Evolutionary conservation across 1,284 basidiomycete genomes (phyloP).

Genomic region (Stereum hirsutum): DNA sequence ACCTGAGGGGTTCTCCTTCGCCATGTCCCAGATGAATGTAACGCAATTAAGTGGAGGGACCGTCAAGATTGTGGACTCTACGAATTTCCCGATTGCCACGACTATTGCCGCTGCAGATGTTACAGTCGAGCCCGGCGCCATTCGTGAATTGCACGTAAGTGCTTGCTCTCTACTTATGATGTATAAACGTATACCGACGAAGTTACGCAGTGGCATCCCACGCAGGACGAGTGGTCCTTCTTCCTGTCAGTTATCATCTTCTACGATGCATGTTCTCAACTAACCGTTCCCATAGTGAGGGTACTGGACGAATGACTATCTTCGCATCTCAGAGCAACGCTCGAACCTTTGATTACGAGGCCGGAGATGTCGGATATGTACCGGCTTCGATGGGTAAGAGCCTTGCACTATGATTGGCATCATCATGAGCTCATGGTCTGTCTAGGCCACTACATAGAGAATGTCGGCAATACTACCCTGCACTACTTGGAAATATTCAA

Average conservation of each 20-base stretch:
- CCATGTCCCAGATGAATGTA: conserved; percentile 40
- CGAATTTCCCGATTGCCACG: conserved; percentile 39
- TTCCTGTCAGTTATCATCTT: conserved; percentile 24
- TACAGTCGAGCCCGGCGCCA: conserved; percentile 57
- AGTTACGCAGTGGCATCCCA: conserved; percentile 59
- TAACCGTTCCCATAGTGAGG: conserved; percentile 28
- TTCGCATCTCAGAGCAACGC: conserved; percentile 56
- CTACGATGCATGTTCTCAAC: not conserved
- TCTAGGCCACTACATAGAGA: conserved; percentile 62
- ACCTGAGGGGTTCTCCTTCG: conserved; percentile 43
- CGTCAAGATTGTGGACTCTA: conserved; percentile 55
- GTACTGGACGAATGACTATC: conserved; percentile 49
- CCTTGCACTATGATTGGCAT: not conserved
- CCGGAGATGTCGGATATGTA: conserved; percentile 59
- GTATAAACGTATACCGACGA: not conserved
- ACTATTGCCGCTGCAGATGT: conserved; percentile 61
- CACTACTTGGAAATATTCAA: conserved; percentile 61
- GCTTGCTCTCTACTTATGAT: conserved; percentile 1
- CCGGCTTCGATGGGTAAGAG: conserved; percentile 46
- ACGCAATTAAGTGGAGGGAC: conserved; percentile 48
- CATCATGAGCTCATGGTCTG: not conserved
- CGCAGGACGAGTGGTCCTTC: conserved; percentile 60
- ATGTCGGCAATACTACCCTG: conserved; percentile 55
- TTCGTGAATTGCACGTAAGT: conserved; percentile 32
- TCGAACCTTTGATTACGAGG: conserved; percentile 60